Evolutionary conservation across 176 grass and related monocot species (phyloP), one percentile per base, ranked within the genome.

Genomic region (Triticum turgidum): DNA sequence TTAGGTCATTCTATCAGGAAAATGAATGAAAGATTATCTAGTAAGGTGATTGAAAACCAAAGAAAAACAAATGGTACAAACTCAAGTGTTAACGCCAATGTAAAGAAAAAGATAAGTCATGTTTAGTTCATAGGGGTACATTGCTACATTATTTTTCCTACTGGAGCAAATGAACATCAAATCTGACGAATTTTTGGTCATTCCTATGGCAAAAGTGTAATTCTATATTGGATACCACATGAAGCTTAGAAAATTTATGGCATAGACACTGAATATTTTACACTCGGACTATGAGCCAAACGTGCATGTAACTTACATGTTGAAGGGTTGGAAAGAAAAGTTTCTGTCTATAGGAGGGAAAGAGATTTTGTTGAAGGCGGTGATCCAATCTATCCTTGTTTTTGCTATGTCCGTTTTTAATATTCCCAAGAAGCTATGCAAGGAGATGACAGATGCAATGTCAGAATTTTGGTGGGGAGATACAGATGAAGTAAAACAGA

Each of bases 1-100:
- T 65, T 41, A 41, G 20, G 82, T 27, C 52, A 33, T 11, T 29
- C 41, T 80, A 34, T 82, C 67, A 64, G 52, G 51, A 87, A 82
- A 32, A 76, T 67, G 69, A 76, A 35, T 68, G 37, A 44, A 74
- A 7, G 7, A 5, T 39, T 61, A 21, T 42, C 33, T 73, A 63
- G 14, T 84, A 22, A 63, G 21, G 12, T 39, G 47, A 39, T 11
- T 71, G 47, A 32, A 35, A 59, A 59, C 13, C 13, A 24, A 14
- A 71, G 66, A 17, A 13, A 9, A 25, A 17, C 30, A 56, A 37
- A 79, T 79, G 61, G 21, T 56, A 70, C 5, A 70, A 24, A 12
- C 12, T 70, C 8, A 62, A 15, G 2, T 15, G 12, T 66, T 30
- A 2, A 30, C 27, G 2, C 5, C 6, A 14, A 32, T 30, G 5